Conservation (phyloP, 257 asterid genomes). For the Anisodus acutangulus region DNA sequence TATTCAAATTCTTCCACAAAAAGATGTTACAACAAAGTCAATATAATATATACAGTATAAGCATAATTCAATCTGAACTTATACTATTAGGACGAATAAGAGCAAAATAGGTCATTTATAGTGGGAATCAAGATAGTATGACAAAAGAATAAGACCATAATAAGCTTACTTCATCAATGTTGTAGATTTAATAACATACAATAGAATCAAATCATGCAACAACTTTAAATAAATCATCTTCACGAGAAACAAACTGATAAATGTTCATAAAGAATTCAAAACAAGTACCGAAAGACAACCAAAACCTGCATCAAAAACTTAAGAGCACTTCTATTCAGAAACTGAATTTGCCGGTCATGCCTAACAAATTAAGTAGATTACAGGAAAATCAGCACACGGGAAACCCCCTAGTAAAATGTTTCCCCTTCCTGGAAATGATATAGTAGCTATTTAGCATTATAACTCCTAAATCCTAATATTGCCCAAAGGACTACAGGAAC, state of each 20-base stretch:
- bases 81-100: not conserved
- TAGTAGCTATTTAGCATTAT: conserved; percentile 4
- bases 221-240: conserved; percentile 19
- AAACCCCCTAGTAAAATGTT: not conserved
- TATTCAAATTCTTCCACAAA: not conserved
- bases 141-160: conserved; percentile 1
- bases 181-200: not conserved
- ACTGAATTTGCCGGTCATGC: not conserved
- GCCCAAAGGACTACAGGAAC: not conserved
- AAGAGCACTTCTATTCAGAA: conserved; percentile 8
- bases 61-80: not conserved
- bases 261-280: not conserved
- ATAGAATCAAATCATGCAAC: not conserved
- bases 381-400: not conserved
- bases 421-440: not conserved
- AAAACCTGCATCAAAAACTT: not conserved
- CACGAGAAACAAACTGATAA: not conserved
- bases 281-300: not conserved
- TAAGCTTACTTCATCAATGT: not conserved
- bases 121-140: not conserved
- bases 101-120: not conserved
- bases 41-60: not conserved
- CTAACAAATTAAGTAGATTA: not conserved
- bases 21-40: not conserved
- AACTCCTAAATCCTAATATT: not conserved